Evolutionary conservation across 345 rosid genomes (phyloP), one percentile per base, ranked within the genome.

Genomic region (Camelina sativa): DNA sequence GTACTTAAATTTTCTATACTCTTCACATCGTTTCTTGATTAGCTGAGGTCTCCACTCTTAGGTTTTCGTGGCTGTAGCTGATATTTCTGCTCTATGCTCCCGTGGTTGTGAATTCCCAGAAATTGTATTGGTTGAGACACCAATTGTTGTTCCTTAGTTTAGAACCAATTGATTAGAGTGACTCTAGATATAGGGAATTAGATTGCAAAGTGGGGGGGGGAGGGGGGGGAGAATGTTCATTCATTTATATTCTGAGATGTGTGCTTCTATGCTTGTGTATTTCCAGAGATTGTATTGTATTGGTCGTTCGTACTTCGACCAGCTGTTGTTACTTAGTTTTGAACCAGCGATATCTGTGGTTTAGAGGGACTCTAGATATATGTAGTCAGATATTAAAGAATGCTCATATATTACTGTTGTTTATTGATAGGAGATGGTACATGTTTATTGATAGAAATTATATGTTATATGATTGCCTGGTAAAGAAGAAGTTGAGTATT

Each of bases 1-100:
- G 97, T 87, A 83, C 69, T 34, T 17, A 25, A 66, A 47, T 67
- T 52, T 43, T 61, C 7, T 62, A 41, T 25, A 25, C 41, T 50
- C 51, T 48, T 73, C 19, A 4, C 44, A 48, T 58, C 11, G 59
- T 10, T 64, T 72, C 47, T 38, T 19, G 10, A 44, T 69, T 61
- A 60, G 3, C 54, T 16, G n/a, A 64, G 7, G 2, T 38, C n/a
- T 23, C 4, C 17, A 12, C 11, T 37, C 11, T 62, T 56, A 62
- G 44, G 57, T 65, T 63, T 64, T 16, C 67, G 6, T 63, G 10
- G 8, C 6, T 12, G 2, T 43, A 43, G 8, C 48, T 43, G 16
- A 13, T 12, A 11, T 11, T 41, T 43, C n/a, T 43, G 47, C 47
- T 12, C n/a, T 1, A 47, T 47, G 52, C 52, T 16, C 4, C 52